Percentiles rank a stretch among this genome's conserved stretches.
Conservation (phyloP, 441 rosid species). For the Omphalea diandra region DNA sequence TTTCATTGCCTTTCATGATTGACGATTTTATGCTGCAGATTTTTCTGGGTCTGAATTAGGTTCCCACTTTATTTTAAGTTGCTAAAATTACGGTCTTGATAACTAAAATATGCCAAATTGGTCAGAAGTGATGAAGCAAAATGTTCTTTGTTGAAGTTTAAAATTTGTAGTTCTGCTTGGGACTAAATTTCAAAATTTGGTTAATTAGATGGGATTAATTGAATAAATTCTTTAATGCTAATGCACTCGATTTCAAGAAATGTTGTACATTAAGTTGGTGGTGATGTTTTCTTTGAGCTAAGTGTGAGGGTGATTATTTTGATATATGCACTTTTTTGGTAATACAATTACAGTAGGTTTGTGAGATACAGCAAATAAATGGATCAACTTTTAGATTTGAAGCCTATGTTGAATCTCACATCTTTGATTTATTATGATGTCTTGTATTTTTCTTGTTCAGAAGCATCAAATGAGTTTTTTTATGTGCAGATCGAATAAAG, state of each 20-base stretch:
- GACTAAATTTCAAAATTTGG: neutral
- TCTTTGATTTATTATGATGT: neutral
- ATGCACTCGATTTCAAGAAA: constrained; percentile 5
- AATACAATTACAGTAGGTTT: neutral
- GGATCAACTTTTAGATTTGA: neutral
- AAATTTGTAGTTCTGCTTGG: neutral
- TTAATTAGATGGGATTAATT: neutral
- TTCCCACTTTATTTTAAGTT: neutral
- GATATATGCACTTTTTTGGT: neutral
- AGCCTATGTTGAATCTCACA: neutral
- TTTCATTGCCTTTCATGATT: neutral
- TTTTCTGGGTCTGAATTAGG: constrained; percentile 7
- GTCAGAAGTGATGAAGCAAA: neutral
- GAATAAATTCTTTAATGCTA: neutral
- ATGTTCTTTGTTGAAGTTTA: neutral
- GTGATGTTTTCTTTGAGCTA: neutral
- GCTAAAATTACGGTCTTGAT: neutral
- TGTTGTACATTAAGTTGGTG: neutral
- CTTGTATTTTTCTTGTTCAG: neutral
- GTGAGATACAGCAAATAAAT: no score
- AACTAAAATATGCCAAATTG: neutral
- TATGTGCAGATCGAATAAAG: constrained; percentile 13
- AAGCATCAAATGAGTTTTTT: neutral
- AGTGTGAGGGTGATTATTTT: neutral
- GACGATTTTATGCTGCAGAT: neutral